Evolutionary conservation across 768 basidiomycete genomes (phyloP), one percentile per base, ranked within the genome.

Genomic region (Leccinum subtestaceum): DNA sequence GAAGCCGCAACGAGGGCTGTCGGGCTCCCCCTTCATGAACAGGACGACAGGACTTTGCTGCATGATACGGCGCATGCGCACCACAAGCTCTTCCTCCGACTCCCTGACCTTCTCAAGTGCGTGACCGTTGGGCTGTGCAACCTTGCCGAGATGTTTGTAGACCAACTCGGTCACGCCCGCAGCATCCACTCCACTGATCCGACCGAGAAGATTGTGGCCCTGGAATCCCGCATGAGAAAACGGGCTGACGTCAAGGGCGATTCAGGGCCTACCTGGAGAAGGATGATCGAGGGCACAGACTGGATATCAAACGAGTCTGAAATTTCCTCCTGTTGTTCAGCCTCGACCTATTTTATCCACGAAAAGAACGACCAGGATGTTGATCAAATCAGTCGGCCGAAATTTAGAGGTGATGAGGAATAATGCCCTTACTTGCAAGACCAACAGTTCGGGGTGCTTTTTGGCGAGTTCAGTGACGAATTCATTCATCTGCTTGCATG

Each of bases 231-330:
- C 23, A 32, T 57, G 43, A 60, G 52, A 19, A 23, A 29, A 12
- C 15, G 23, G n/a, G 15, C n/a, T 25, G 45, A 36, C 34, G 56
- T 50, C 23, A 29, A 52, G 47, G 21, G 47, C 7, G 10, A 38
- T 36, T n/a, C 15, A 2, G 34, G 46, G 65, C 84, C 49, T 61
- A 95, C 96, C 62, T 86, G 79, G 19, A 99, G 83, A 55, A 99
- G 73, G 52, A 98, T 70, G 67, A 94, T 88, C 0, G 86, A 76
- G 0, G 97, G 97, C 11, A 98, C 97, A 19, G 89, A 84, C 65
- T 94, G 87, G 60, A 99, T 84, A 7, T 93, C 88, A 67, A 98
- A 98, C 11, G 91, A 92, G 66, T 97, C 95, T 5, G 93, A 80
- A 58, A 99, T 95, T 51, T 95, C 94, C 13, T 78, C 65, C 61